phyloP scores from a whole-genome alignment of 345 rosid species.

The Citrus maxima region DNA sequence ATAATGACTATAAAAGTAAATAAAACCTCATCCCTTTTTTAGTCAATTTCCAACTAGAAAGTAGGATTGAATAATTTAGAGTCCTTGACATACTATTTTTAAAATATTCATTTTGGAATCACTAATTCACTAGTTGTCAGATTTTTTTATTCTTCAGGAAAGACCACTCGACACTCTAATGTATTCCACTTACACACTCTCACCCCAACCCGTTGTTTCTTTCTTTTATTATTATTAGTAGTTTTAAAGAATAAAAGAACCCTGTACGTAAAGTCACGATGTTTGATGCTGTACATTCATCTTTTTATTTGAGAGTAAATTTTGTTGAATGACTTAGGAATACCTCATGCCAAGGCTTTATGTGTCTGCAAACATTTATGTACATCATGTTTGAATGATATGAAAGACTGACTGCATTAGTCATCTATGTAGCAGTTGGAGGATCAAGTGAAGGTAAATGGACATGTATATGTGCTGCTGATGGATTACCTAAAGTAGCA shows the following conservation, averaged over 20 bases:
- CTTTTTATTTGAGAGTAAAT: background rate
- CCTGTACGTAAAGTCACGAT: background rate
- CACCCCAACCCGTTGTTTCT: background rate
- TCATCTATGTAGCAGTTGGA: constrained; percentile 31
- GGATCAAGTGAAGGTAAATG: constrained; percentile 45
- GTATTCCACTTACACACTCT: background rate
- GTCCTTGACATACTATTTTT: background rate
- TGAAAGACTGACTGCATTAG: constrained; percentile 8
- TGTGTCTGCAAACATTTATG: background rate
- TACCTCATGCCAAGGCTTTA: background rate
- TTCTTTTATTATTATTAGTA: background rate
- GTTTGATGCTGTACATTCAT: background rate
- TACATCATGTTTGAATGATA: background rate
- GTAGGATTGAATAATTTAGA: background rate
- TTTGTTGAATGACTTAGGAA: background rate
- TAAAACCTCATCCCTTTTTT: too few species aligned
- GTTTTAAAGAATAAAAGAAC: background rate
- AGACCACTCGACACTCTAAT: background rate
- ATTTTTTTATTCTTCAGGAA: background rate
- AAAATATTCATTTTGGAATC: background rate
- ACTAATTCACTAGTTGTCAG: background rate
- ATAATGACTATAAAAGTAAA: background rate
- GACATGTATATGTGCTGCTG: constrained; percentile 65
- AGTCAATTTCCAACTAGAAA: background rate
- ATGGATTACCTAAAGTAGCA: constrained; percentile 72